Base-by-base conservation (phyloP, 306 rosid species). In the Ziziphus jujuba region DNA sequence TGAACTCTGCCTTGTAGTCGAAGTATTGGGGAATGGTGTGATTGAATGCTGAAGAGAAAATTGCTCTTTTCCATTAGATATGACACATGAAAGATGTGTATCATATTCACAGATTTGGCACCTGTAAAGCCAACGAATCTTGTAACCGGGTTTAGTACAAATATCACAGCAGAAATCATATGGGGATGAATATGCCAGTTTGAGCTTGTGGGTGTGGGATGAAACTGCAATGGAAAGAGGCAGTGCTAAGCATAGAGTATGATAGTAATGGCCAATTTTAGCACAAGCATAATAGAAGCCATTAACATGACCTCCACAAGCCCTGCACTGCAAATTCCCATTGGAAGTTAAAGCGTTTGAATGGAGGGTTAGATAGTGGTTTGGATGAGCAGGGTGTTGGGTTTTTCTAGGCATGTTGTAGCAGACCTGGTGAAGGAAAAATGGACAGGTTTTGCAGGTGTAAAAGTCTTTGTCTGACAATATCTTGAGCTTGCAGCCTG, bases 81-180 rank as follows among this genome's bases (percentile, higher is more conserved):
- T 57, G 2, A 83, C 87, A 66, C 90, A 87, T 20, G 52, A 69
- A 7, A 84, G 24, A 59, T 87, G 90, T 7, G 80, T 66, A 7
- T 87, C 93, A 24, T 80, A 87, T 63, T 87, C 90, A 36, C 95
- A 87, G 36, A 74, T 78, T 65, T 23, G 81, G 65, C 95, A 87
- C 69, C 90, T 66, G 66, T 82, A 87, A 5, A 87, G 85, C 95
- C 95, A 87, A 3, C 80, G 81, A 7, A 8, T 8, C 2, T 66
- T 78, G 25, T 65, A 66, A 64, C 85, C 63, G 0, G 87, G 69
- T 22, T 76, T 78, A 28, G 67, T 59, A 67, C 88, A 87, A 45
- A 87, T 36, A 55, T 87, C 89, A 69, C 88, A 87, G 59, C 66
- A 78, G 79, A 85, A 85, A 23, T 82, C 81, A 24, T 76, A 79